phyloP scores from a whole-genome alignment of 148 eudicot genomes.

The Dianthus caryophyllus region DNA sequence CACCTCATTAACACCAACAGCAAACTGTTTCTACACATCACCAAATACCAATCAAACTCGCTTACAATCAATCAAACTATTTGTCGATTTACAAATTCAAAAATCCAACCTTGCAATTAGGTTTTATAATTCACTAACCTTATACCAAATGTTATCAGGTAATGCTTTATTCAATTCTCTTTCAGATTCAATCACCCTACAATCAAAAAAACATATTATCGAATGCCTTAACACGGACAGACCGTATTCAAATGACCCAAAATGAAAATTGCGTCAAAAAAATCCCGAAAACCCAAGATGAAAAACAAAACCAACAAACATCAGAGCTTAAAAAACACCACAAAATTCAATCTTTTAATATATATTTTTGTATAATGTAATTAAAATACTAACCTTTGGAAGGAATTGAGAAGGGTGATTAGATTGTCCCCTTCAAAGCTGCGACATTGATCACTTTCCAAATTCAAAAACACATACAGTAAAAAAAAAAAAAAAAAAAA shows the following conservation, averaged over 20 bases:
- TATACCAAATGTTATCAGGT: constrained; percentile 66
- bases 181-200: constrained; percentile 52
- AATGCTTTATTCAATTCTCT: constrained; percentile 36
- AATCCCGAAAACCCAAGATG: too few species aligned
- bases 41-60: constrained; percentile 1
- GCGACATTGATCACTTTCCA: neutral
- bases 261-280: too few species aligned
- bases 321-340: too few species aligned
- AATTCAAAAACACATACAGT: neutral
- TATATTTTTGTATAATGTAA: too few species aligned
- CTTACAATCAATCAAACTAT: neutral
- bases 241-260: too few species aligned
- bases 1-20: constrained; percentile 82
- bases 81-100: neutral
- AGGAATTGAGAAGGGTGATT: constrained; percentile 16
- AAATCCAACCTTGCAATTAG: neutral
- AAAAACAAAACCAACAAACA: too few species aligned
- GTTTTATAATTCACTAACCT: constrained; percentile 27
- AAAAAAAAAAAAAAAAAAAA: neutral
- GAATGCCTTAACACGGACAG: too few species aligned
- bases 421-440: constrained; percentile 25
- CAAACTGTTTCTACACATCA: constrained; percentile 55
- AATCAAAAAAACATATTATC: neutral
- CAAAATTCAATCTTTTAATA: too few species aligned
- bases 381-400: constrained; percentile 11